Evolutionary conservation across 1,284 basidiomycete genomes (phyloP).

Genomic region (Cryptococcus sp.): DNA sequence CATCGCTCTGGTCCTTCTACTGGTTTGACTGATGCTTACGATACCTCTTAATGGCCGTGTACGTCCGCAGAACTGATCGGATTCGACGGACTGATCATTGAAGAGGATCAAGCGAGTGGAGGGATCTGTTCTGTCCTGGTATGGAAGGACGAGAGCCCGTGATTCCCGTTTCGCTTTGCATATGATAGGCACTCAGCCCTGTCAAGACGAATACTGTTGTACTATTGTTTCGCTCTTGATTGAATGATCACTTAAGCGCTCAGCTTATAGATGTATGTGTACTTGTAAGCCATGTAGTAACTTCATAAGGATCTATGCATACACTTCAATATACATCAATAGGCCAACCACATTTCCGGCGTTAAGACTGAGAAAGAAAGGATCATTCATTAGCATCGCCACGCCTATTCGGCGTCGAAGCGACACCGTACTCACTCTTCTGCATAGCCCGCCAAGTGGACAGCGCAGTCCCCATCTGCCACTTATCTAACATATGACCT

Average conservation of each 20-base stretch:
- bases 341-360: constrained; percentile 43
- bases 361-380: constrained; percentile 30
- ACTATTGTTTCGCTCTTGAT: neutral
- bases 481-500: constrained; percentile 16
- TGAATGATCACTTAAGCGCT: neutral
- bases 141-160: constrained; percentile 16
- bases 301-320: neutral
- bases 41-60: constrained; percentile 31
- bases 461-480: constrained; percentile 28
- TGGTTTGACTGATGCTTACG: neutral
- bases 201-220: neutral
- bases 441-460: constrained; percentile 39
- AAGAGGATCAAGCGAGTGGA: constrained; percentile 72
- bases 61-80: constrained; percentile 60
- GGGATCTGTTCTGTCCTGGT: constrained; percentile 52
- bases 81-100: constrained; percentile 74
- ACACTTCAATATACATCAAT: constrained; percentile 12
- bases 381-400: too few species aligned
- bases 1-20: constrained; percentile 4
- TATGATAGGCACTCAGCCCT: too few species aligned
- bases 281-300: neutral
- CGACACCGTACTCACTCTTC: constrained; percentile 27
- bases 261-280: constrained; percentile 1
- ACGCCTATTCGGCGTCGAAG: too few species aligned
- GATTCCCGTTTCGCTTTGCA: neutral